Evolutionary conservation across 129 eudicot species (phyloP).

Genomic region (Lactuca saligna): DNA sequence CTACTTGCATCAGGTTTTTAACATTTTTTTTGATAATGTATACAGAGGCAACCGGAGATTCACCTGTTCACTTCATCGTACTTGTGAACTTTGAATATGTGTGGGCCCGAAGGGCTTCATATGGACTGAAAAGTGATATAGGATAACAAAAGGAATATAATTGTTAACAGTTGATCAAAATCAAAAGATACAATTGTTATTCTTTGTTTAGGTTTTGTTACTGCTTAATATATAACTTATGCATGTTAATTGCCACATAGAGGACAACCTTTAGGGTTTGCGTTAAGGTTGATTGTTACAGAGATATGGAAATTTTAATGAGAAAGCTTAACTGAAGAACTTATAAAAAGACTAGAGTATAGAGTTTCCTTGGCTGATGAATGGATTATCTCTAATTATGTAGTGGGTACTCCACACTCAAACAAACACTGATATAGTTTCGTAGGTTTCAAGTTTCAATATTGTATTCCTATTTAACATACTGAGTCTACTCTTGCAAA

Average conservation of each 20-base stretch:
- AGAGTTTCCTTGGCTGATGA: conserved; percentile 5
- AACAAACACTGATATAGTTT: no score
- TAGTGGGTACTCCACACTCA: no score
- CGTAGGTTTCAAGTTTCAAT: no score
- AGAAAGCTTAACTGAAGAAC: neutral
- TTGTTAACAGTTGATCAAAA: neutral
- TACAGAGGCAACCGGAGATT: no score
- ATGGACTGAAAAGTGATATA: neutral
- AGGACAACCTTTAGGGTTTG: conserved; percentile 10
- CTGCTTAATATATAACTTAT: neutral
- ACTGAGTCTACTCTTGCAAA: neutral
- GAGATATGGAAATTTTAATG: neutral
- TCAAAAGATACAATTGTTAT: no score
- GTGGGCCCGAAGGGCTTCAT: neutral
- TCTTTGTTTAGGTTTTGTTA: no score
- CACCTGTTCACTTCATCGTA: neutral
- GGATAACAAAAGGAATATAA: neutral
- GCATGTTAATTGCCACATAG: conserved; percentile 9
- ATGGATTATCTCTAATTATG: neutral
- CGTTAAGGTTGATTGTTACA: neutral
- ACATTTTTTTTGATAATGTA: no score
- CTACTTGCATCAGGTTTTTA: conserved; percentile 53
- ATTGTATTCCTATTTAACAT: no score
- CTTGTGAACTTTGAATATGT: conserved; percentile 8
- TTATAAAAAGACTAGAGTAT: conserved; percentile 5